Conservation (phyloP, 163 green algal genomes). For the Chloroidium sp. region DNA sequence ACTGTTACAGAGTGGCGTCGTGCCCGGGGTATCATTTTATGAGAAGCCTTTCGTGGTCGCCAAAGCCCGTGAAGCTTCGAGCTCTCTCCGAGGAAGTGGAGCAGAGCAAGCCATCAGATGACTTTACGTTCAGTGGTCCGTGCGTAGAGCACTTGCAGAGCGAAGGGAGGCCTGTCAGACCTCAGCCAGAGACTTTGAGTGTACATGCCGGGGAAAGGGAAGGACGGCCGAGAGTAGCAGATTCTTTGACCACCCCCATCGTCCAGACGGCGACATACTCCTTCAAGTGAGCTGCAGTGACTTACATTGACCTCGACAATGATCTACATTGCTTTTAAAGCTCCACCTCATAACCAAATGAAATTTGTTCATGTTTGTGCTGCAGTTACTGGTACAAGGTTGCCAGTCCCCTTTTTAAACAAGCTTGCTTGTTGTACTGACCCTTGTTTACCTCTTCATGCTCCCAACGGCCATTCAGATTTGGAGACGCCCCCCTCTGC, state of each 20-base stretch:
- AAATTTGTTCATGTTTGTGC: no score
- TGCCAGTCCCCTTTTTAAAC: no score
- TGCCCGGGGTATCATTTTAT: constrained; percentile 10
- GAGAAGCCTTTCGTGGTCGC: constrained; percentile 2
- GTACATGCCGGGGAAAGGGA: constrained; percentile 68
- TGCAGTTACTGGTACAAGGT: no score
- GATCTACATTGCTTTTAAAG: no score
- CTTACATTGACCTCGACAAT: no score
- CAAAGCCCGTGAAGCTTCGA: background rate
- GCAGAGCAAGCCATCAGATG: background rate
- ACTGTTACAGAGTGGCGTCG: constrained; percentile 5
- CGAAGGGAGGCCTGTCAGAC: background rate
- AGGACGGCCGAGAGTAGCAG: constrained; percentile 55
- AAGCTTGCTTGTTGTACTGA: no score
- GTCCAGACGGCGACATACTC: constrained; percentile 95
- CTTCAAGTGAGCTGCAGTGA: constrained; percentile 47
- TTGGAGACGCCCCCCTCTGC: no score
- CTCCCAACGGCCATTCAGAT: no score
- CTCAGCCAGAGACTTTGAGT: constrained; percentile 23
- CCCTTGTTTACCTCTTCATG: no score
- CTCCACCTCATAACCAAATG: no score
- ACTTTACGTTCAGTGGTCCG: constrained; percentile 6
- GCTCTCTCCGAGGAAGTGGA: constrained; percentile 13
- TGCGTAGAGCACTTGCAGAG: background rate
- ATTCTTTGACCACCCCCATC: constrained; percentile 96